Conservation (phyloP, 139 green algal genomes). For the Pycnococcus provasolii region DNA sequence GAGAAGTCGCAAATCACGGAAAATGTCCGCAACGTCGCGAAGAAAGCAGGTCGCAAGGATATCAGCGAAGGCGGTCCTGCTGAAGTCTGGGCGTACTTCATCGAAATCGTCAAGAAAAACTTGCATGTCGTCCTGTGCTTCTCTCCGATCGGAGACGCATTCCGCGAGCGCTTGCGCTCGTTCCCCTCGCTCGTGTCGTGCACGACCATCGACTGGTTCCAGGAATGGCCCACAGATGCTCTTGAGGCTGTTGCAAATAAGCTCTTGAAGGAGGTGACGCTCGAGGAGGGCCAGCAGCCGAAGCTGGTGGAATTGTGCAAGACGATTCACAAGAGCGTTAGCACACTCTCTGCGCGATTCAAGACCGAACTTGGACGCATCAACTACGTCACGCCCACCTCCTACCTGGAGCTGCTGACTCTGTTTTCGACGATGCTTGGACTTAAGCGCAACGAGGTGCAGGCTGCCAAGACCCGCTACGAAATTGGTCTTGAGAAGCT, state of each 20-base stretch:
- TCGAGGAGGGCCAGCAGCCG: constrained; percentile 24
- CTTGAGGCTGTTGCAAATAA: constrained; percentile 34
- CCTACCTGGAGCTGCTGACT: constrained; percentile 38
- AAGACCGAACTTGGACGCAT: constrained; percentile 13
- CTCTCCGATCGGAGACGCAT: constrained; percentile 28
- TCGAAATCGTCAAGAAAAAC: constrained; percentile 13
- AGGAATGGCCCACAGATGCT: constrained; percentile 34
- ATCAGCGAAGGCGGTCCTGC: constrained; percentile 24
- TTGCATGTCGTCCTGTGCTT: constrained; percentile 34
- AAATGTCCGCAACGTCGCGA: constrained; percentile 22
- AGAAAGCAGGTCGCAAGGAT: constrained; percentile 23
- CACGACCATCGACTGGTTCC: constrained; percentile 48
- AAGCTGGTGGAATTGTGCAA: constrained; percentile 48
- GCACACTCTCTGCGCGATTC: constrained; percentile 27
- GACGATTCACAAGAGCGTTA: constrained; percentile 41
- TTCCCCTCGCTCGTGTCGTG: constrained; percentile 54
- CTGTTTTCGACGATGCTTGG: constrained; percentile 26
- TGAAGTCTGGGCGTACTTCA: constrained; percentile 30
- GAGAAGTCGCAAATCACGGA: constrained; percentile 49
- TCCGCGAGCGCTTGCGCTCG: constrained; percentile 40
- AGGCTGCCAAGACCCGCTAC: constrained; percentile 35
- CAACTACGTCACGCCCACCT: constrained; percentile 40
- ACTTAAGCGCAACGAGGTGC: constrained; percentile 17
- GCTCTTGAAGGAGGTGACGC: constrained; percentile 25
- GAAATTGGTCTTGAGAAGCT: constrained; percentile 54